Conservation (phyloP, 768 basidiomycete species). For the Leccinum disarticulatum region DNA sequence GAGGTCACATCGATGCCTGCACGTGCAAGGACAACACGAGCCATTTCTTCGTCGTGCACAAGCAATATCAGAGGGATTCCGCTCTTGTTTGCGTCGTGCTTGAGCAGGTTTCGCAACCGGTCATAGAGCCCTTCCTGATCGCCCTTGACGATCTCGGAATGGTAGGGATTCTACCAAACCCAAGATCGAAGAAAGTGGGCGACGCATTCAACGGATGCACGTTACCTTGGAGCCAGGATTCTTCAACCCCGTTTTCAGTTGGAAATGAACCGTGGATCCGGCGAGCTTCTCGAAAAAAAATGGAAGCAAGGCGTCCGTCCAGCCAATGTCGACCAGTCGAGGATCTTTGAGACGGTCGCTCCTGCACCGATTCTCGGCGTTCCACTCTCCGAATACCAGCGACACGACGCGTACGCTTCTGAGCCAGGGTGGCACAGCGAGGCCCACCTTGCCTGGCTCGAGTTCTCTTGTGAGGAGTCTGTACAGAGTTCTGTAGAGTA, state of each 20-base stretch:
- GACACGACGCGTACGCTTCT: constrained; percentile 34
- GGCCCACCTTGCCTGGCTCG: constrained; percentile 32
- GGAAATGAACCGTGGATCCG: constrained; percentile 21
- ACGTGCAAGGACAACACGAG: constrained; percentile 39
- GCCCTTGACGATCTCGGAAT: constrained; percentile 20
- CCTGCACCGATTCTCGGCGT: constrained; percentile 32
- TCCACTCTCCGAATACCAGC: constrained; percentile 38
- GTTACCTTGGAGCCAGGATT: constrained; percentile 22
- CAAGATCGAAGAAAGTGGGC: neutral
- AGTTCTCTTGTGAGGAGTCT: constrained; percentile 26
- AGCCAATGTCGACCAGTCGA: constrained; percentile 38
- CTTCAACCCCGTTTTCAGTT: constrained; percentile 8
- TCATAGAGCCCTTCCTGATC: constrained; percentile 11
- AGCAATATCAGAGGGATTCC: constrained; percentile 44
- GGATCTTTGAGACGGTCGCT: constrained; percentile 34
- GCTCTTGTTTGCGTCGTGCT: constrained; percentile 16
- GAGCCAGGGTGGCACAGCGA: constrained; percentile 35
- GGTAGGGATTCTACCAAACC: constrained; percentile 11
- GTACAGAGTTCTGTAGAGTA: constrained; percentile 33
- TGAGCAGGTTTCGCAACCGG: constrained; percentile 23
- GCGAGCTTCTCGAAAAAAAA: constrained; percentile 21
- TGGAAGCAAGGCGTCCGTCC: constrained; percentile 39
- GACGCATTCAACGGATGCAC: neutral
- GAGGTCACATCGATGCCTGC: constrained; percentile 41
- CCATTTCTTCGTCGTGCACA: constrained; percentile 43